phyloP scores from a whole-genome alignment of 768 basidiomycete genomes.

The Coprinopsis cinerea region DNA sequence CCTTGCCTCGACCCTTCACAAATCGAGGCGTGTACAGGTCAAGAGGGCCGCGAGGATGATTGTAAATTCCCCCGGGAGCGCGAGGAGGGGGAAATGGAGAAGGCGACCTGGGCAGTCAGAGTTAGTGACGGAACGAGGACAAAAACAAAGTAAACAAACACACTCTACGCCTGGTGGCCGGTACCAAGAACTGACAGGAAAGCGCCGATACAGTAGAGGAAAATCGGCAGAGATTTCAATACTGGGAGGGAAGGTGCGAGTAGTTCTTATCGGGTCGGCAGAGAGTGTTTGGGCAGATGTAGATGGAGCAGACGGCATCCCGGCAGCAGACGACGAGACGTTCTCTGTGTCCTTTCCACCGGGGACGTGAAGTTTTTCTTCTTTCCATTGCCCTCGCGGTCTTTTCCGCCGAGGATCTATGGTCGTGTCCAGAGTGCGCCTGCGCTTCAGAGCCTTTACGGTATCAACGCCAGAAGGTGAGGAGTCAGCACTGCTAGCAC shows the following conservation, averaged over 20 bases:
- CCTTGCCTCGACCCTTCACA: conserved; percentile 59
- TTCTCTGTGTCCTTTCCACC: too few species aligned
- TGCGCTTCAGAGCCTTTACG: neutral
- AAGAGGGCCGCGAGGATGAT: conserved; percentile 50
- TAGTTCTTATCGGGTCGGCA: neutral
- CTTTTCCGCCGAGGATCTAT: neutral
- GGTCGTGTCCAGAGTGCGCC: neutral
- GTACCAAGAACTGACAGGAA: conserved; percentile 57
- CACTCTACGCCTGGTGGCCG: conserved; percentile 35
- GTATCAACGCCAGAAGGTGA: conserved; percentile 3
- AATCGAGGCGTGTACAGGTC: conserved; percentile 80
- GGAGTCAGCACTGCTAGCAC: conserved; percentile 10
- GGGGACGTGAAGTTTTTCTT: too few species aligned
- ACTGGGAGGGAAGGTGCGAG: conserved; percentile 37
- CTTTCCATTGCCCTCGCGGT: neutral
- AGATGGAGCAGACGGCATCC: too few species aligned
- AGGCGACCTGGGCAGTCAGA: conserved; percentile 26
- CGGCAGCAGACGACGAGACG: too few species aligned
- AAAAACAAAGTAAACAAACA: conserved; percentile 14
- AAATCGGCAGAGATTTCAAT: conserved; percentile 45
- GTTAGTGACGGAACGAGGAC: neutral
- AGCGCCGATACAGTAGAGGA: conserved; percentile 63
- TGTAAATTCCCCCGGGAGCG: conserved; percentile 48
- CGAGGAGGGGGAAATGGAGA: conserved; percentile 27
- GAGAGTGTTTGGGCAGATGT: too few species aligned